Conservation (phyloP, 2,329 filamentous ascomycete genomes). For the Colletotrichum coccodes region DNA sequence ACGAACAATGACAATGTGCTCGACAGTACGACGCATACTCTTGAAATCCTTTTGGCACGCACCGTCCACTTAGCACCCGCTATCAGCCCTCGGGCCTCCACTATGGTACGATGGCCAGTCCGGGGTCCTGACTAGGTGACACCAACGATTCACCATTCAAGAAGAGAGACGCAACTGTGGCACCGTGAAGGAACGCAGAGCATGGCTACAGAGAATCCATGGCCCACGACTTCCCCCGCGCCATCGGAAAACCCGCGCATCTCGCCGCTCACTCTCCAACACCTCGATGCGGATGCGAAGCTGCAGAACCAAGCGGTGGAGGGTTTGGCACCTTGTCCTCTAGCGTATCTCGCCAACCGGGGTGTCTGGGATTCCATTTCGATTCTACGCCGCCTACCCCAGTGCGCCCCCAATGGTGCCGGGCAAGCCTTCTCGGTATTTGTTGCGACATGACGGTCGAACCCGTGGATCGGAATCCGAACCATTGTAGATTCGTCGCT, state of each 20-base stretch:
- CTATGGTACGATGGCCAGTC: neutral
- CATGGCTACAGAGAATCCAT: neutral
- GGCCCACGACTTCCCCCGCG: conserved; percentile 7
- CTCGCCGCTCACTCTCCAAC: neutral
- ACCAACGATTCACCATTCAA: neutral
- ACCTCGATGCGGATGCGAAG: conserved; percentile 30
- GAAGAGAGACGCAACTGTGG: neutral
- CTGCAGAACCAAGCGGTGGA: conserved; percentile 13
- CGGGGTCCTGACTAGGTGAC: neutral
- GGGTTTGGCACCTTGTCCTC: neutral
- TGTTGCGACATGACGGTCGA: neutral
- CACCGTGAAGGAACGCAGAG: neutral
- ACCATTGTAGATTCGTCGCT: neutral
- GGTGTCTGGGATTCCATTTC: conserved; percentile 4
- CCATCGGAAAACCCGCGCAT: neutral
- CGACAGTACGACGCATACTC: neutral
- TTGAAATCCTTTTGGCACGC: neutral
- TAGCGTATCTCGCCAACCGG: conserved; percentile 14
- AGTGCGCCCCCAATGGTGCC: neutral
- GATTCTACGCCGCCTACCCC: conserved; percentile 16
- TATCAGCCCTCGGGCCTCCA: neutral
- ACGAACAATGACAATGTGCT: neutral
- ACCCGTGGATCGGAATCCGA: too few relatives aligned
- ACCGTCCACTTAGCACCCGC: neutral
- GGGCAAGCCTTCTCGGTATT: conserved; percentile 4